A percentile compares a stretch with the other conserved stretches of the same genome.
Evolutionary conservation across 1,284 basidiomycete species (phyloP).

Genomic region (Anthracocystis setariae): DNA sequence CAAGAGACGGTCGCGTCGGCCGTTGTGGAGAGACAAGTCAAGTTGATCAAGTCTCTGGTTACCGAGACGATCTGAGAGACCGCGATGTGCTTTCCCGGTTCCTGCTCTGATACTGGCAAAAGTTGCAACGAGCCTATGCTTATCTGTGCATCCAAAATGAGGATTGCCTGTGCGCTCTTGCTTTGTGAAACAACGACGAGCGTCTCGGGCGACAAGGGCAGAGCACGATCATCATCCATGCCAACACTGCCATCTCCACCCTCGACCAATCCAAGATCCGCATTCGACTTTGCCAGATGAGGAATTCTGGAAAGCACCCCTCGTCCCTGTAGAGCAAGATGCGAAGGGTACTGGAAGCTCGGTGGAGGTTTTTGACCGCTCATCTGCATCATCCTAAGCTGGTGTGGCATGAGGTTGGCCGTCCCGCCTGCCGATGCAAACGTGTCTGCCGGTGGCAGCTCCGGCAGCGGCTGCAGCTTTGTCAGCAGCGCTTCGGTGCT

Average conservation of each 20-base stretch:
- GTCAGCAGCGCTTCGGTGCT: slow-evolving; percentile 21
- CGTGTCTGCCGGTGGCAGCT: slow-evolving; percentile 27
- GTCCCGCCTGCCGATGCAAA: slow-evolving; percentile 21
- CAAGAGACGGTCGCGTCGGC: slow-evolving; percentile 2
- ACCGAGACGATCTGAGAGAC: slow-evolving; percentile 9
- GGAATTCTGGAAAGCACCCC: slow-evolving; percentile 22
- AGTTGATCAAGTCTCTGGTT: slow-evolving; percentile 16
- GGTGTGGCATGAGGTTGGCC: slow-evolving; percentile 44
- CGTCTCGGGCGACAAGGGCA: slow-evolving; percentile 25
- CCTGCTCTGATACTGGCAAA: neutral
- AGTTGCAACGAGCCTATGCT: slow-evolving; percentile 18
- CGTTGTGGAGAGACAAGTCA: slow-evolving; percentile 1
- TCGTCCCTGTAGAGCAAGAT: slow-evolving; percentile 31
- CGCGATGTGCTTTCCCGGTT: neutral
- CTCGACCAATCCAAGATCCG: slow-evolving; percentile 28
- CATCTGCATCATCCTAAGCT: slow-evolving; percentile 52
- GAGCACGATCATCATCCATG: slow-evolving; percentile 12
- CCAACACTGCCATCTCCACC: slow-evolving; percentile 14
- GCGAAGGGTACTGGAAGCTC: slow-evolving; percentile 25
- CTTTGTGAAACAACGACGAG: slow-evolving; percentile 23
- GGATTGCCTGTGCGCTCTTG: neutral
- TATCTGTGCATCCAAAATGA: slow-evolving; percentile 39
- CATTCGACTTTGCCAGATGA: slow-evolving; percentile 8
- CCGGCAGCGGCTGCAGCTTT: slow-evolving; percentile 27
- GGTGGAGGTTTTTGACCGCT: slow-evolving; percentile 36